These are phyloP conservation scores for Acer campestre DNA, from an alignment of 345 rosid species.

Conservation along the genomic window DNA sequence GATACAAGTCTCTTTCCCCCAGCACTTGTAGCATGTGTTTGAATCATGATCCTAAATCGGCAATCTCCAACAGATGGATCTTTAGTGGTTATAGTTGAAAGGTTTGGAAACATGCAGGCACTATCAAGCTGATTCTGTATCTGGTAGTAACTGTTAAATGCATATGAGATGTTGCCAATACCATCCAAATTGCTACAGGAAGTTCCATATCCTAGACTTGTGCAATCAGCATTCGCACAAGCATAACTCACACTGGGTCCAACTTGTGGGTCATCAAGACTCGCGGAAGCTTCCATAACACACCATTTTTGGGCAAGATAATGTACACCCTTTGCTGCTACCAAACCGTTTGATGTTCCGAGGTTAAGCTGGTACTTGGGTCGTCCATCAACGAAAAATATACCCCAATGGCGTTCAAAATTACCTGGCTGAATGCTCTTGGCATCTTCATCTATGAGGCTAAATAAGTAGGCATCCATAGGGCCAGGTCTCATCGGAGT, in stretches of 20 bases:
- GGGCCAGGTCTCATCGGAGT: constrained; percentile 60
- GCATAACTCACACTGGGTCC: constrained; percentile 66
- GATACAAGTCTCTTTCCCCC: constrained; percentile 8
- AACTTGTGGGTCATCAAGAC: constrained; percentile 49
- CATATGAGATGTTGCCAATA: constrained; percentile 60
- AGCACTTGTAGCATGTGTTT: constrained; percentile 17
- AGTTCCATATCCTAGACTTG: constrained; percentile 60
- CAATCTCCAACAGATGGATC: constrained; percentile 63
- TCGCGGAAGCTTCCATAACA: constrained; percentile 46
- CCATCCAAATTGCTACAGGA: constrained; percentile 52
- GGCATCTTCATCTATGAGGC: constrained; percentile 69
- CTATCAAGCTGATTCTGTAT: constrained; percentile 50
- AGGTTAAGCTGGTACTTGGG: constrained; percentile 52
- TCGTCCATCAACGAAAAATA: constrained; percentile 56
- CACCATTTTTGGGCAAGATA: constrained; percentile 61
- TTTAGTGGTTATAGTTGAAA: constrained; percentile 35
- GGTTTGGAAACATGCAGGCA: constrained; percentile 61
- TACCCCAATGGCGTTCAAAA: constrained; percentile 72
- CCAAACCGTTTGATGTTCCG: constrained; percentile 35
- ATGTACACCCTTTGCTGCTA: constrained; percentile 48
- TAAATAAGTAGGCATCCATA: constrained; percentile 58
- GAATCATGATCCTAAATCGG: constrained; percentile 59
- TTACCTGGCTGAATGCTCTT: constrained; percentile 65
- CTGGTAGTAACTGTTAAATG: constrained; percentile 70
- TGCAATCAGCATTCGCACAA: constrained; percentile 66